Conservation (phyloP, 352 stramenopile genomes). For the Phytopythium mirpurense region DNA sequence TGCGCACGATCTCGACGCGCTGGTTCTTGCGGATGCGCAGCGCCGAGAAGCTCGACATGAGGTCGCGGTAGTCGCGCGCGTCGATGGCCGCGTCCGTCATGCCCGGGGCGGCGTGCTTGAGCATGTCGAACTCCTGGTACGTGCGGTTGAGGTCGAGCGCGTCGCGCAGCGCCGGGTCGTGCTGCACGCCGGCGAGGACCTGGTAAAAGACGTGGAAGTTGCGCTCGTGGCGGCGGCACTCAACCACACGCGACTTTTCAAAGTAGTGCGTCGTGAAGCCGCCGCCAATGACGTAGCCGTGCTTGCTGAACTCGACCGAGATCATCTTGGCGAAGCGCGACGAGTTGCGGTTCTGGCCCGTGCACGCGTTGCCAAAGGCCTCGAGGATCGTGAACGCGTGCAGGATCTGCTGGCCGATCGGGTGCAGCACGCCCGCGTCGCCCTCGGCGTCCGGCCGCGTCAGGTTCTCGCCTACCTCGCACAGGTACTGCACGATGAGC, state of each 20-base stretch:
- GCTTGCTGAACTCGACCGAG: constrained; percentile 75
- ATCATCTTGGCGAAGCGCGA: constrained; percentile 84
- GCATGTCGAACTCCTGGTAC: constrained; percentile 49
- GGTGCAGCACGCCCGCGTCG: constrained; percentile 52
- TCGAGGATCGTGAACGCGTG: constrained; percentile 80
- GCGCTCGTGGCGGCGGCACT: constrained; percentile 65
- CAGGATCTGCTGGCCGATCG: constrained; percentile 77
- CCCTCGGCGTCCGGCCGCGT: constrained; percentile 28
- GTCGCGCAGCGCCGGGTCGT: constrained; percentile 64
- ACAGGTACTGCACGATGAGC: constrained; percentile 80
- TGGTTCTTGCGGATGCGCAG: constrained; percentile 78
- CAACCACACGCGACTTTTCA: constrained; percentile 81
- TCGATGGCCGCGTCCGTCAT: constrained; percentile 47
- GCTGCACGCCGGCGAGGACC: constrained; percentile 68
- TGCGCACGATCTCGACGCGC: constrained; percentile 72
- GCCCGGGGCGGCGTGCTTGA: constrained; percentile 39
- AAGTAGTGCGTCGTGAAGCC: constrained; percentile 81
- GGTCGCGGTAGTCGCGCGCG: constrained; percentile 66
- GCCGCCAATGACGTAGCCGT: constrained; percentile 72
- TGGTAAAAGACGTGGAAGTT: constrained; percentile 96
- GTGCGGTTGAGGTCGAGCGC: constrained; percentile 58
- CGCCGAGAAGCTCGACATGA: constrained; percentile 79
- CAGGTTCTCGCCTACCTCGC: constrained; percentile 63
- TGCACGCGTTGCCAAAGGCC: constrained; percentile 64
- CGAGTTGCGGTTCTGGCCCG: constrained; percentile 58